Evolutionary conservation across 1,139 yeast species (phyloP), one percentile per base, ranked within the genome.

Genomic region (Sugiyamaella neomexicana): DNA sequence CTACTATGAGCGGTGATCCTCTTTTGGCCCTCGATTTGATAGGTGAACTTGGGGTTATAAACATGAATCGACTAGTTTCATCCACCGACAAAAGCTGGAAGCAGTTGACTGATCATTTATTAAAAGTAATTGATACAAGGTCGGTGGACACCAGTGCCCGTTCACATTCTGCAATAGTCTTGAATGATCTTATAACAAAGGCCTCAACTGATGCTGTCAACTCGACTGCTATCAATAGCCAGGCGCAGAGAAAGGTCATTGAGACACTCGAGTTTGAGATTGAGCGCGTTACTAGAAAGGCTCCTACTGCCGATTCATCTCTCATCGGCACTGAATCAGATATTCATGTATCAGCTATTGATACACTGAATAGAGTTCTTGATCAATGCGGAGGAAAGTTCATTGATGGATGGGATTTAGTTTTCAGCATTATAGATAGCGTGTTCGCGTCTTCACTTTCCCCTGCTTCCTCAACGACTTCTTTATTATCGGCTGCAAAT

Each of bases 331-430:
- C 65, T 3, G 72, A 67, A 42, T 58, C 66, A 5, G 93, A 87
- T 54, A 81, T 89, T 53, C 83, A 86, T 60, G 77, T 86, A 17
- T 79, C 79, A 34, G 72, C 81, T 0, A 73, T 90, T 46, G 79
- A 81, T 34, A 83, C 89, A 0, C 69, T 91, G 50, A 86, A 85
- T 64, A 81, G 78, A 37, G 75, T 90, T 25, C 76, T 91, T 42
- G 95, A 89, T 64, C 83, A 86, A 60, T 87, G 82, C 68, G 89
- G 89, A 1, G 85, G 83, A 43, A 73, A 76, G 8, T 74, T 83
- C 55, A 74, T 76, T 50, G 70, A 77, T 25, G 83, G 89, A 0
- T 91, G 98, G 97, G 78, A 80, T 43, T 71, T 77, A 7, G 87
- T 90, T 0, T 83, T 91, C 60, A 73, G 77, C 31, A 84, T 89